Percentiles rank a stretch among this genome's conserved stretches.
These are phyloP conservation scores for Yarrowia sp. DNA, from an alignment of 805 yeast genomes.

Conservation along the genomic window DNA sequence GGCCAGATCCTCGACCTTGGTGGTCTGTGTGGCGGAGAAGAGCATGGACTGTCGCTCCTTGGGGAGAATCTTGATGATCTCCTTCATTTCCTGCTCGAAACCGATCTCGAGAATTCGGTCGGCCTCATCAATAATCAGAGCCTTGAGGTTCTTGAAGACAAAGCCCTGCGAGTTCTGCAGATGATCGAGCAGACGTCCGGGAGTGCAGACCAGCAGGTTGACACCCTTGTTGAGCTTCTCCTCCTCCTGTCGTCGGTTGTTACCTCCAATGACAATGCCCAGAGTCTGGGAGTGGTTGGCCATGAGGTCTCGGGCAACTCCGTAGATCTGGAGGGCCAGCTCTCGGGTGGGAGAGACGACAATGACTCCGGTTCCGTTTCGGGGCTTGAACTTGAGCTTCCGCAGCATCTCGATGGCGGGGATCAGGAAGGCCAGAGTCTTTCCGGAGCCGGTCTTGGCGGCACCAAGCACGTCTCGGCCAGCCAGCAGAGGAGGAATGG, in stretches of 20 bases:
- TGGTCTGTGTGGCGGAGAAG: constrained; percentile 98
- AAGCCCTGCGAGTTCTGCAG: constrained; percentile 93
- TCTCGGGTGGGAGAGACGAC: constrained; percentile 97
- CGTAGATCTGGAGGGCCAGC: constrained; percentile 94
- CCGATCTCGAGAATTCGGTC: constrained; percentile 97
- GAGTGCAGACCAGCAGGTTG: constrained; percentile 90
- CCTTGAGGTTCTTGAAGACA: constrained; percentile 89
- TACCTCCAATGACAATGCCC: constrained; percentile 98
- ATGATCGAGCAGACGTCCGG: constrained; percentile 95
- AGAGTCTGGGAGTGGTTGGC: constrained; percentile 86
- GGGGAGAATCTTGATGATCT: constrained; percentile 90
- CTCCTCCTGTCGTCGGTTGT: constrained; percentile 95
- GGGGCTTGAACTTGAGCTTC: constrained; percentile 88
- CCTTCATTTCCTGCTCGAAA: constrained; percentile 98
- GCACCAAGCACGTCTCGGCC: constrained; percentile 98
- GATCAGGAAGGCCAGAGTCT: constrained; percentile 89
- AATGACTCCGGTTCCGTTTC: constrained; percentile 97
- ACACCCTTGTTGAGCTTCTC: constrained; percentile 93
- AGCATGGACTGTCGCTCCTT: constrained; percentile 93
- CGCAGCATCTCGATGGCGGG: constrained; percentile 94
- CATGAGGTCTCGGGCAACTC: constrained; percentile 95
- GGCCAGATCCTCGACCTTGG: constrained; percentile 97
- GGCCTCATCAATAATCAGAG: constrained; percentile 95
- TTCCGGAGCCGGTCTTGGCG: constrained; percentile 99
- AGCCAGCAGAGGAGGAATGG: constrained; percentile 94